Conservation (phyloP, 192 early-diverging fungal species). For the Coemansia sp. region DNA sequence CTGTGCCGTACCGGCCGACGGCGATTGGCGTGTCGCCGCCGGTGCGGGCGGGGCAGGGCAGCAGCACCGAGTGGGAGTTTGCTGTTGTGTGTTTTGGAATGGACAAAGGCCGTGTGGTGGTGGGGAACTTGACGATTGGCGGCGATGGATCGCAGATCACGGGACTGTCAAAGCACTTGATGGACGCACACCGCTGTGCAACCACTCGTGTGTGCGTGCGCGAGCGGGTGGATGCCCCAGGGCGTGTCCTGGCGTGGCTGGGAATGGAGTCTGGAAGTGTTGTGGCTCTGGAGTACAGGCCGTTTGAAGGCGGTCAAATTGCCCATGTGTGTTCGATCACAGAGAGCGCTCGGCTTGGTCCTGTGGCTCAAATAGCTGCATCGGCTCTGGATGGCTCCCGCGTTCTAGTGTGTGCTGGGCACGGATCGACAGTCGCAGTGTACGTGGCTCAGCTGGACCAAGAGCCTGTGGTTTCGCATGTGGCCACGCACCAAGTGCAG, state of each 20-base stretch:
- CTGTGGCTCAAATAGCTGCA: slow-evolving; percentile 17
- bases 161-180: slow-evolving; percentile 5
- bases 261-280: slow-evolving; percentile 29
- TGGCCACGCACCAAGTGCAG: slow-evolving; percentile 1
- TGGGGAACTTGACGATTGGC: slow-evolving; percentile 33
- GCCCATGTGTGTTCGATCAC: slow-evolving; percentile 7
- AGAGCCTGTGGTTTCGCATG: not conserved
- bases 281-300: slow-evolving; percentile 29
- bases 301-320: slow-evolving; percentile 19
- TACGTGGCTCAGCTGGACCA: not conserved
- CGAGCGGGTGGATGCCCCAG: slow-evolving; percentile 16
- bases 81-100: slow-evolving; percentile 33
- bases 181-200: slow-evolving; percentile 19
- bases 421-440: slow-evolving; percentile 13
- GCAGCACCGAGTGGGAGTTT: slow-evolving; percentile 48
- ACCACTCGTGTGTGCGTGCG: slow-evolving; percentile 7
- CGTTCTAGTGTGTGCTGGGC: slow-evolving; percentile 23
- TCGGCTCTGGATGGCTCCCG: slow-evolving; percentile 1
- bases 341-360: slow-evolving; percentile 12
- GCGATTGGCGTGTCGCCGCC: slow-evolving; percentile 37
- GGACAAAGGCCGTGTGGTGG: slow-evolving; percentile 16
- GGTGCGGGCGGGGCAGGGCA: slow-evolving; percentile 29
- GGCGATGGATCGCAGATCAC: slow-evolving; percentile 30
- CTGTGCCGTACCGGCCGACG: slow-evolving; percentile 21
- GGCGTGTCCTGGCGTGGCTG: slow-evolving; percentile 20